These are phyloP conservation scores for Plenodomus biglobosus DNA, from an alignment of 2,329 filamentous ascomycete genomes.

Conservation along the genomic window DNA sequence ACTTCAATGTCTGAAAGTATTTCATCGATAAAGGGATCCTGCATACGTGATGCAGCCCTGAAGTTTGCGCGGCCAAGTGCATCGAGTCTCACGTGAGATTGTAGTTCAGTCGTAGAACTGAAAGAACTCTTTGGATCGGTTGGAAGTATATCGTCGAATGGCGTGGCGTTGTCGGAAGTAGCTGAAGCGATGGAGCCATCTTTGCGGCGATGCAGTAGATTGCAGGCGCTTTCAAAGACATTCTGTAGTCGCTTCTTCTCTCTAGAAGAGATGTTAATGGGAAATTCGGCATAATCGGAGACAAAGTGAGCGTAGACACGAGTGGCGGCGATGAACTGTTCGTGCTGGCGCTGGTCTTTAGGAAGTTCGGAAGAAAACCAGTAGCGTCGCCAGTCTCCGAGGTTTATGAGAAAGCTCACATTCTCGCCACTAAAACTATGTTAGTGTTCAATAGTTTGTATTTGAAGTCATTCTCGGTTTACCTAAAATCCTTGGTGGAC, in stretches of 20 bases:
- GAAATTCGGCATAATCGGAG: conserved; percentile 39
- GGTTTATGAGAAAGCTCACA: conserved; percentile 38
- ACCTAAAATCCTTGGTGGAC: conserved; percentile 35
- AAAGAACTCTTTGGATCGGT: conserved; percentile 13
- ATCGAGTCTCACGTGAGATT: conserved; percentile 24
- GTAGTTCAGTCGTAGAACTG: conserved; percentile 21
- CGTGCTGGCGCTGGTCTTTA: conserved; percentile 24
- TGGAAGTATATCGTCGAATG: conserved; percentile 28
- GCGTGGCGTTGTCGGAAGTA: conserved; percentile 26
- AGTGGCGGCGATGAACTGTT: conserved; percentile 33
- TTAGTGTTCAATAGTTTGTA: background rate
- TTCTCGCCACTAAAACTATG: conserved; percentile 31
- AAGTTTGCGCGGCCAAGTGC: conserved; percentile 34
- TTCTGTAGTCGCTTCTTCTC: conserved; percentile 32
- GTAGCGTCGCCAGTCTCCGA: conserved; percentile 37
- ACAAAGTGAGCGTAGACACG: conserved; percentile 41
- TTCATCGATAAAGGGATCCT: conserved; percentile 20
- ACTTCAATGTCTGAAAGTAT: conserved; percentile 19
- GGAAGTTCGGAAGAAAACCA: conserved; percentile 30
- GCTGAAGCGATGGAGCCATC: conserved; percentile 20
- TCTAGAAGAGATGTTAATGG: conserved; percentile 38
- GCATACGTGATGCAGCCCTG: conserved; percentile 26
- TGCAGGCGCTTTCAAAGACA: conserved; percentile 30
- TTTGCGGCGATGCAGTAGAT: conserved; percentile 19
- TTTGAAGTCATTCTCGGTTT: background rate